Base-by-base conservation (phyloP, 2,329 filamentous ascomycete genomes). In the Botrytis hyacinthi region DNA sequence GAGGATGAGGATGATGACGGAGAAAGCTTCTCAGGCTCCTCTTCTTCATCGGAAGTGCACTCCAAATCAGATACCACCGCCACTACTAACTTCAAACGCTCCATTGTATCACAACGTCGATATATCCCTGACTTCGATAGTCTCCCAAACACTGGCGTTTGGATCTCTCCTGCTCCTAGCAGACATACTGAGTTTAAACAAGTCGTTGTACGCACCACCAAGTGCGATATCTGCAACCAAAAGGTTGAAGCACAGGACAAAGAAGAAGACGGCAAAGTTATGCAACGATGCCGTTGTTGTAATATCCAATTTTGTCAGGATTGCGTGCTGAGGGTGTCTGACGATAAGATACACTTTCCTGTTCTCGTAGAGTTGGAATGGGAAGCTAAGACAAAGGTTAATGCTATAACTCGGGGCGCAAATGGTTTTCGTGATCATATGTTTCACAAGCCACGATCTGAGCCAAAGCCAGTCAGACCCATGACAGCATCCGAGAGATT, bases 201-300 rank as follows among this genome's bases (percentile, higher is more conserved):
- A 5, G 37, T 72, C 18, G 61, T 67, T 32, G 70, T 72, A 0
- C 62, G 63, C 20, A 72, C 70, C 7, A 66, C 70, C 3, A 72
- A 72, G n/a, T 72, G 70, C 29, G 70, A 72, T 29, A 29, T 60
- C 22, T 72, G 70, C 29, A 57, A 57, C n/a, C 12, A 68, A 0
- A 68, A 68, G n/a, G 48, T 57, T 10, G 37, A 40, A 3, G 60
- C 14, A 1, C 10, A 7, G 26, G 16, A 48, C n/a, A 37, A 57
- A 42, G 48, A 54, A 12, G n/a, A 26, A 20, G 48, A 68, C 1
- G 29, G 29, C 0, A 66, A 60, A 20, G 70, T 72, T 7, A 51
- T 72, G 46, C 70, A 72, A 40, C 29, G 70, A 29, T 72, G 70
- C 22, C 22, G 10, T 8, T 9, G 37, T 20, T 72, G 70, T 3